A percentile compares a stretch with the other conserved stretches of the same genome.
These are phyloP conservation scores for Penicillium soppii DNA, from an alignment of 495 filamentous ascomycete species.

Conservation along the genomic window DNA sequence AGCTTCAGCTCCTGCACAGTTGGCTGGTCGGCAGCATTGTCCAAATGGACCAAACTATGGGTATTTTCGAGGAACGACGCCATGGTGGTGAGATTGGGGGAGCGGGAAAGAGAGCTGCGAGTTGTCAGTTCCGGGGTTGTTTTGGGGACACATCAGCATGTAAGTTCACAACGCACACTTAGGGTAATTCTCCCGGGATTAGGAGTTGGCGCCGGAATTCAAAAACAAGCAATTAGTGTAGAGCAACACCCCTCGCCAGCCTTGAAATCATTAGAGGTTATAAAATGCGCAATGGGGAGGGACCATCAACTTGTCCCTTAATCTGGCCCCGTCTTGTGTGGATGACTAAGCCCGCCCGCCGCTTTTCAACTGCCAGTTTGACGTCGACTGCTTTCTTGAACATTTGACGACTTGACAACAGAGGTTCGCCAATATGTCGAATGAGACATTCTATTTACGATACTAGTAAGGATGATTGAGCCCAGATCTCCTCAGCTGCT, in stretches of 20 bases:
- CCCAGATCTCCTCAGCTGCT: constrained; percentile 50
- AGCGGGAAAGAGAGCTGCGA: constrained; percentile 37
- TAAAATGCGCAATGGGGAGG: constrained; percentile 31
- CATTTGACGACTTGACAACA: constrained; percentile 1
- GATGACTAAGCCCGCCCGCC: constrained; percentile 45
- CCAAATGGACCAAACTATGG: constrained; percentile 93
- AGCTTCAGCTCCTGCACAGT: constrained; percentile 85
- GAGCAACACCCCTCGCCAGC: constrained; percentile 45
- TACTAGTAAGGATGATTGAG: constrained; percentile 75
- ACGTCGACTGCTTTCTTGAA: constrained; percentile 8
- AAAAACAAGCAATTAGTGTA: constrained; percentile 31
- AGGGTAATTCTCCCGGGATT: constrained; percentile 27
- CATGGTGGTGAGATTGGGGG: constrained; percentile 61
- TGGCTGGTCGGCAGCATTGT: constrained; percentile 91
- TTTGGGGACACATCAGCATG: constrained; percentile 31
- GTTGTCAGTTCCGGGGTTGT: constrained; percentile 42
- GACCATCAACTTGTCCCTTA: constrained; percentile 46
- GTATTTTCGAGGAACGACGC: constrained; percentile 89
- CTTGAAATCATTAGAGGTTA: constrained; percentile 39
- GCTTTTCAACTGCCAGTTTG: constrained; percentile 26
- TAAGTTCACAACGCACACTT: constrained; percentile 24
- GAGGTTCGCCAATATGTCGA: constrained; percentile 41
- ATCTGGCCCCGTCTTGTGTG: constrained; percentile 48
- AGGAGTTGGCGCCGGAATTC: constrained; percentile 17
- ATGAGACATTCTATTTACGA: constrained; percentile 90